phyloP scores from a whole-genome alignment of 176 grass and related monocot species.

The Oryza officinalis region DNA sequence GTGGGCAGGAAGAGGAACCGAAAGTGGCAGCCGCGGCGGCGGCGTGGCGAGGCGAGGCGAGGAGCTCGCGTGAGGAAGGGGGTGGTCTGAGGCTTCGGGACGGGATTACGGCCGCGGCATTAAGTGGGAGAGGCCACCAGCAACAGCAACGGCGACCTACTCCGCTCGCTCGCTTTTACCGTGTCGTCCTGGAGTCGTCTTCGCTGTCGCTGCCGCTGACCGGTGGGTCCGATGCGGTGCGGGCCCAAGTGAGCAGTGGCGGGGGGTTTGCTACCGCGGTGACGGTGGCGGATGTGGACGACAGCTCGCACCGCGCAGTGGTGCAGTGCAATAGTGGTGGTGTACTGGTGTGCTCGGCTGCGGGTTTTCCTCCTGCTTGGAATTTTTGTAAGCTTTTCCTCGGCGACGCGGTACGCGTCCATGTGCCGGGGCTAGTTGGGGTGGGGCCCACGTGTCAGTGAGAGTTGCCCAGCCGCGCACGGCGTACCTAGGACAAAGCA shows the following conservation, averaged over 20 bases:
- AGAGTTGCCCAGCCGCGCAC: neutral
- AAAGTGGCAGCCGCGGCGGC: conserved; percentile 21
- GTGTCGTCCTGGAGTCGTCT: neutral
- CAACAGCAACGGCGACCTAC: conserved; percentile 45
- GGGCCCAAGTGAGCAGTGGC: neutral
- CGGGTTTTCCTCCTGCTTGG: neutral
- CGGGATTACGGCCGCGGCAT: conserved; percentile 40
- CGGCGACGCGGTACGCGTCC: conserved; percentile 27
- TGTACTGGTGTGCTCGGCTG: neutral
- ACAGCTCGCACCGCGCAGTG: conserved; percentile 48
- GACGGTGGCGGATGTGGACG: conserved; percentile 27
- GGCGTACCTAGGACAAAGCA: neutral
- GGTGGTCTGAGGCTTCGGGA: neutral
- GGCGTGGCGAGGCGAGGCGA: neutral
- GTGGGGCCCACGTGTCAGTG: neutral
- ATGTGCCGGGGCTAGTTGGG: conserved; percentile 12
- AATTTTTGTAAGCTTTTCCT: neutral
- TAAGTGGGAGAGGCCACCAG: conserved; percentile 10
- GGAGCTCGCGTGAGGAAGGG: conserved; percentile 27
- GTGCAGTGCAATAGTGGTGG: conserved; percentile 20
- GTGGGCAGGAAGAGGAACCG: neutral
- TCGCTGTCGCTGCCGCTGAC: neutral
- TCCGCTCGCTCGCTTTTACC: conserved; percentile 3
- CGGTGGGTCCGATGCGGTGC: neutral
- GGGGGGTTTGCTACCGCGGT: neutral